A percentile compares a stretch with the other conserved stretches of the same genome.
Conservation (phyloP, 441 rosid species). For the Bruguiera hainesii region DNA sequence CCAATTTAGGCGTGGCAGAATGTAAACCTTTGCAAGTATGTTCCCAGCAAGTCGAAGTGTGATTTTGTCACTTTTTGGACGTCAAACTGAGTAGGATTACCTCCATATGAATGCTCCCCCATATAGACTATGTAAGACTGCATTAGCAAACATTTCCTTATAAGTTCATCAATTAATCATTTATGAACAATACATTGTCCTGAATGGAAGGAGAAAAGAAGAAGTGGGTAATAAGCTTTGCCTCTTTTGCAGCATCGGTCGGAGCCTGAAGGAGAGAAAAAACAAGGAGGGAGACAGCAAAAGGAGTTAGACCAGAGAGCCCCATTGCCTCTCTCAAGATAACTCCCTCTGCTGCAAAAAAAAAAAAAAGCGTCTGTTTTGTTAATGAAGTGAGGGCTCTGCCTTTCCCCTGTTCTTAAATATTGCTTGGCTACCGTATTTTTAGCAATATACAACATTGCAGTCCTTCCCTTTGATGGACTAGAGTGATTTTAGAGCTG, state of each 20-base stretch:
- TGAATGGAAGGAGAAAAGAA: neutral
- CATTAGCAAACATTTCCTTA: neutral
- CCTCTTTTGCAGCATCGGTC: slow-evolving; percentile 41
- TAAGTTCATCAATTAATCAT: neutral
- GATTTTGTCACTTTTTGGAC: neutral
- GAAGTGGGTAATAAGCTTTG: slow-evolving; percentile 5
- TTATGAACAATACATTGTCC: neutral
- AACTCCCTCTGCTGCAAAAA: neutral
- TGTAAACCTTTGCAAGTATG: slow-evolving; percentile 3
- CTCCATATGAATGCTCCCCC: neutral
- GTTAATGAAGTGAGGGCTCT: no score
- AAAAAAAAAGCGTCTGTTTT: neutral
- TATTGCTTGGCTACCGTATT: no score
- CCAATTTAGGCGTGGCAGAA: neutral
- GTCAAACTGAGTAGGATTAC: neutral
- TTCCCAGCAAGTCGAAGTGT: slow-evolving; percentile 10
- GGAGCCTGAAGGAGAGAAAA: slow-evolving; percentile 28
- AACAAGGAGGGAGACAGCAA: slow-evolving; percentile 19
- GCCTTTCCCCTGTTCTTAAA: no score
- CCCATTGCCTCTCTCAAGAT: slow-evolving; percentile 20
- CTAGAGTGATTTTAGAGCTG: no score
- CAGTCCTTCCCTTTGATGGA: no score
- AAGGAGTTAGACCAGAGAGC: slow-evolving; percentile 18
- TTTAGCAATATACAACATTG: no score
- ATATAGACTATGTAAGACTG: slow-evolving; percentile 18